These are phyloP conservation scores for Botrytis hyacinthi DNA, from an alignment of 2,329 filamentous ascomycete genomes.

Conservation along the genomic window DNA sequence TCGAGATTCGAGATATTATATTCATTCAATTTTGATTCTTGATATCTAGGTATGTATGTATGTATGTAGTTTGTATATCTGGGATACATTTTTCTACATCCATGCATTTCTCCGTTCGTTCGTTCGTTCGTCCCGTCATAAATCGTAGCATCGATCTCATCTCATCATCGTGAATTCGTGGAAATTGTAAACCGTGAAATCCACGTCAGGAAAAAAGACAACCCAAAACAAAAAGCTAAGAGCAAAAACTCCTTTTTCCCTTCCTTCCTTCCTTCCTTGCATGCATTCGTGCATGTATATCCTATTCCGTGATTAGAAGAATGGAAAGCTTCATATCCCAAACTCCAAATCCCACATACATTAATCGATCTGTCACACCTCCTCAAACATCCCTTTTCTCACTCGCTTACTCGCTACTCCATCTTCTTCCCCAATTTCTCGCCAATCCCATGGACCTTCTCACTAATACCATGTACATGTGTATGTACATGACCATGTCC, in stretches of 20 bases:
- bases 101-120: background rate
- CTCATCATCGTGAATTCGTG: background rate
- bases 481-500: background rate
- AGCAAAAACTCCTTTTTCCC: background rate
- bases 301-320: background rate
- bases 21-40: background rate
- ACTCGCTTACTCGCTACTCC: background rate
- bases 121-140: background rate
- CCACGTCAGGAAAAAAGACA: background rate
- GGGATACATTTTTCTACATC: background rate
- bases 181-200: background rate
- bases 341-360: background rate
- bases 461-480: background rate
- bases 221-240: background rate
- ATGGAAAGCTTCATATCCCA: background rate
- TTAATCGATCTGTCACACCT: background rate
- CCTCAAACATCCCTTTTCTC: background rate
- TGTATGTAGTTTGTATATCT: background rate
- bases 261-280: background rate
- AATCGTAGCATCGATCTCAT: background rate
- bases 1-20: background rate
- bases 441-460: background rate
- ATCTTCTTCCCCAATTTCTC: slow-evolving; percentile 8
- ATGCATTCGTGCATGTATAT: background rate
- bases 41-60: background rate